Percentiles rank a stretch among this genome's conserved stretches.
Conservation (phyloP, 805 yeast species). For the Wickerhamiella occidentalis region DNA sequence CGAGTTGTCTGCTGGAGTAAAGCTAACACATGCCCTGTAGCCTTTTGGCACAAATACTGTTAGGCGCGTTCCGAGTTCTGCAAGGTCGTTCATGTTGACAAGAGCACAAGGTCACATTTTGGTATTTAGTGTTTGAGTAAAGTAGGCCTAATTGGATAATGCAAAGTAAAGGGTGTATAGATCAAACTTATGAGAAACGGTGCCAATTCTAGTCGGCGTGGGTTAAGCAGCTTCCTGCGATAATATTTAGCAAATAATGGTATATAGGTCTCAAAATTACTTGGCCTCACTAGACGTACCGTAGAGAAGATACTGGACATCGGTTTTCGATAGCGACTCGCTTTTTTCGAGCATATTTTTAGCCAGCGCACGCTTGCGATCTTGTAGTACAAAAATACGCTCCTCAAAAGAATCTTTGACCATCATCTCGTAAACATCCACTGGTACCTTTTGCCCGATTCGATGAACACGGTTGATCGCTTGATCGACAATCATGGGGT, state of each 20-base stretch:
- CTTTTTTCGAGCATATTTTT: slow-evolving; percentile 24
- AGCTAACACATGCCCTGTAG: not conserved
- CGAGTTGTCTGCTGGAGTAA: too few species aligned
- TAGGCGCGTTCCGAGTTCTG: not conserved
- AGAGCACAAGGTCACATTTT: not conserved
- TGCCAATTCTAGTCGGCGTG: too few species aligned
- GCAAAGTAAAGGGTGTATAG: too few species aligned
- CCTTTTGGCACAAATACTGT: not conserved
- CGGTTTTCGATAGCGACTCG: slow-evolving; percentile 21
- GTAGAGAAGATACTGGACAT: slow-evolving; percentile 22
- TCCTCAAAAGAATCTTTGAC: slow-evolving; percentile 34
- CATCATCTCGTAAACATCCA: slow-evolving; percentile 35
- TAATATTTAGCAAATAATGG: too few species aligned
- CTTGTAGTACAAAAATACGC: slow-evolving; percentile 28
- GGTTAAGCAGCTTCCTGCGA: too few species aligned
- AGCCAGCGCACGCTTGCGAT: slow-evolving; percentile 29
- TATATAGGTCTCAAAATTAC: not conserved
- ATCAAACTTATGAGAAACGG: too few species aligned
- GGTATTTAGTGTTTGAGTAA: not conserved
- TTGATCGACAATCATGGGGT: slow-evolving; percentile 39
- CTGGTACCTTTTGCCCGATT: slow-evolving; percentile 35
- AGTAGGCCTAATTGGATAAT: too few species aligned
- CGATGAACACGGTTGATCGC: slow-evolving; percentile 43
- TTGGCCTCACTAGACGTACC: not conserved
- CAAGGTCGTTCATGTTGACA: not conserved